These are phyloP conservation scores for Neolentinus lepideus DNA, from an alignment of 1,284 basidiomycete species.

Conservation along the genomic window DNA sequence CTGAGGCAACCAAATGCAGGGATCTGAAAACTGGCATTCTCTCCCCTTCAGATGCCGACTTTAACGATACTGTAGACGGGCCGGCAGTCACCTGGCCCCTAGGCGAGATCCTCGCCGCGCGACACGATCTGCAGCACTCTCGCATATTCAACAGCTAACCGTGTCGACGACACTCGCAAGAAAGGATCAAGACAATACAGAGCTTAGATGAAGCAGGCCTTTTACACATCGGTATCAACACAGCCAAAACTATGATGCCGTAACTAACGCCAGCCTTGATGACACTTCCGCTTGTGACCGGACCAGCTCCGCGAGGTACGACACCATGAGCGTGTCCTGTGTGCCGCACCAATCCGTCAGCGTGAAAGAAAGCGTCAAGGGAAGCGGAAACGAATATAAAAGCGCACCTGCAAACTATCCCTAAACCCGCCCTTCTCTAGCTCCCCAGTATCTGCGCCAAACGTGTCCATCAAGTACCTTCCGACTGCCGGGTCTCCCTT, in stretches of 20 bases:
- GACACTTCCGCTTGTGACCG: constrained; percentile 93
- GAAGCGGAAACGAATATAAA: too few relatives aligned
- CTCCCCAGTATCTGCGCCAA: constrained; percentile 61
- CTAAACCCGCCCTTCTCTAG: constrained; percentile 73
- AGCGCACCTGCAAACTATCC: constrained; percentile 62
- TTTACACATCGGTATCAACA: not conserved
- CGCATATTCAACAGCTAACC: constrained; percentile 90
- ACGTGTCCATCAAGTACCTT: constrained; percentile 87
- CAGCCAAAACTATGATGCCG: constrained; percentile 11
- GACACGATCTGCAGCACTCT: constrained; percentile 94
- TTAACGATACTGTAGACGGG: constrained; percentile 32
- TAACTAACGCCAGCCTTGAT: constrained; percentile 78
- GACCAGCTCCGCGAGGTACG: constrained; percentile 92
- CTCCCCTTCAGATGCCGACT: constrained; percentile 13
- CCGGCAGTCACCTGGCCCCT: constrained; percentile 94
- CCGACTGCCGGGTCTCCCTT: constrained; percentile 87
- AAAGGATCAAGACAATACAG: not conserved
- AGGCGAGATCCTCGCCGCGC: constrained; percentile 85
- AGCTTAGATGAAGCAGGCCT: not conserved
- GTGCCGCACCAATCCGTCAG: constrained; percentile 13
- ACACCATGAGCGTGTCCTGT: constrained; percentile 94
- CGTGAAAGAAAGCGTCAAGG: too few relatives aligned
- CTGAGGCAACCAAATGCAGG: constrained; percentile 37
- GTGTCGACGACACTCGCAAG: not conserved
- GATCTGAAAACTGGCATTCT: constrained; percentile 35